Percentiles rank a stretch among this genome's conserved stretches.
Evolutionary conservation across 768 basidiomycete species (phyloP).

Genomic region (Leccinum longicurvipes): DNA sequence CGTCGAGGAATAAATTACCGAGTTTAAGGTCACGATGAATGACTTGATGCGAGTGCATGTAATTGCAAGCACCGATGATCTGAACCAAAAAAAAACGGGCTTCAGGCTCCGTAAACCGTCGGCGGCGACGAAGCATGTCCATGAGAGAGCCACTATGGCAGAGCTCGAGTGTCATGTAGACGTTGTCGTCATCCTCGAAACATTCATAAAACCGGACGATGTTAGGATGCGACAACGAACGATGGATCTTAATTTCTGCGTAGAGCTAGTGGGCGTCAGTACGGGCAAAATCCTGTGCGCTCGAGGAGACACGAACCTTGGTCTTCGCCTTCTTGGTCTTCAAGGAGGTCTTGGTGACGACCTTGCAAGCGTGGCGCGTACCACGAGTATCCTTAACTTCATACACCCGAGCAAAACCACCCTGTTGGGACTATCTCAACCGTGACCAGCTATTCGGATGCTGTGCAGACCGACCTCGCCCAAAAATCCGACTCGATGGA

Average conservation of each 20-base stretch:
- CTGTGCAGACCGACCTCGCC: constrained; percentile 61
- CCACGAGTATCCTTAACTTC: constrained; percentile 79
- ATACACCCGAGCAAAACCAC: constrained; percentile 96
- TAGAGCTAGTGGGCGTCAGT: constrained; percentile 60
- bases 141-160: constrained; percentile 88
- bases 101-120: constrained; percentile 89
- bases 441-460: background rate
- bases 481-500: constrained; percentile 74
- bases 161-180: constrained; percentile 95
- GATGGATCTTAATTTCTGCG: constrained; percentile 98
- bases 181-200: constrained; percentile 93
- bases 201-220: constrained; percentile 91
- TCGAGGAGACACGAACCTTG: constrained; percentile 51
- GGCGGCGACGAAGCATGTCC: constrained; percentile 85
- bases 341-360: constrained; percentile 87
- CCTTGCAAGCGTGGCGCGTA: constrained; percentile 80
- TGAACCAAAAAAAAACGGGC: constrained; percentile 92
- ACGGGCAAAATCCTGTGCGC: background rate
- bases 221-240: constrained; percentile 86
- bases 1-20: constrained; percentile 91
- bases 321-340: constrained; percentile 97
- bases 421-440: constrained; percentile 36
- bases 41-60: constrained; percentile 96
- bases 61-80: constrained; percentile 92
- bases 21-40: constrained; percentile 98